Evolutionary conservation across 2,329 filamentous ascomycete species (phyloP), one percentile per base, ranked within the genome.

Genomic region (Diaporthe eres): DNA sequence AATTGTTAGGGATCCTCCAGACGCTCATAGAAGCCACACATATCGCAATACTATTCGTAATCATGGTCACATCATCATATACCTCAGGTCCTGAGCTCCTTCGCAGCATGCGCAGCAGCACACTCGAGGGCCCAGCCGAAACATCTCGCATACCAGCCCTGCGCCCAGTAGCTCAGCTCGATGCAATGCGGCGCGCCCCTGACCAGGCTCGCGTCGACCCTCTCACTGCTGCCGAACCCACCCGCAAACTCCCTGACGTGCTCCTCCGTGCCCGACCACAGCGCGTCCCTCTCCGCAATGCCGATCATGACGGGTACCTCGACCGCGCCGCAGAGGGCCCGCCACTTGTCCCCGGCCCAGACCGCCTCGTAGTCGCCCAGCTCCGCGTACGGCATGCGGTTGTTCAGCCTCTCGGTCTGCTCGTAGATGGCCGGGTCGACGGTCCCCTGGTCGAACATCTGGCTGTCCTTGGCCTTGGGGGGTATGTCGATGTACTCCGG

Each of bases 301-400:
- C 63, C 78, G 8, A 80, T 71, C 74, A 78, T 75, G 53, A 80
- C 75, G 4, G 79, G 78, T 6, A 76, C 61, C 49, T 63, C 37
- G 31, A 80, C 78, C 22, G 15, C 31, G 3, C 67, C 74, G n/a
- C 74, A 72, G 28, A 65, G 55, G 4, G 37, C 17, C 12, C 57
- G 57, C 74, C 74, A 75, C 22, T 53, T 42, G 2, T 65, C 71
- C 6, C 28, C 61, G 2, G 44, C 76, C 77, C 75, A 80, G 19
- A 39, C 49, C 12, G 44, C 61, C 6, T n/a, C 22, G n/a, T 77
- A 34, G 34, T 60, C 71, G 5, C 8, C 68, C 4, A 77, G 51
- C 77, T 80, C 79, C 0, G 53, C 58, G 6, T 75, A 72, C 0
- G 78, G 78, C 55, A 77, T 58, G 5, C 68, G 75, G 44, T 67